A percentile compares a stretch with the other conserved stretches of the same genome.
These are phyloP conservation scores for Carex arenaria DNA, from an alignment of 202 grass and related monocot genomes.

Conservation along the genomic window DNA sequence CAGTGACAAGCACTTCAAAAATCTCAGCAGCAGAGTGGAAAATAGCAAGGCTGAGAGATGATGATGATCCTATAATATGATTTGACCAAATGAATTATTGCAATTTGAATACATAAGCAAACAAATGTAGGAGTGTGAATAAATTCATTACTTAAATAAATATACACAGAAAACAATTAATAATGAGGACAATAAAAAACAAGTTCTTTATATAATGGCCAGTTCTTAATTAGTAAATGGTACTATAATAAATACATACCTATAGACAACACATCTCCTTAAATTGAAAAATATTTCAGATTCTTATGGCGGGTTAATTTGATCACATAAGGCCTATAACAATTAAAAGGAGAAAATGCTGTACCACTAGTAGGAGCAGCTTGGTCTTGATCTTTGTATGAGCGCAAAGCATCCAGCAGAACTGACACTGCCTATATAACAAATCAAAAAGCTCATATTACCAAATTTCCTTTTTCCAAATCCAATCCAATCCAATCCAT, in stretches of 20 bases:
- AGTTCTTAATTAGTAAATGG: not conserved
- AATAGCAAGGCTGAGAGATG: slow-evolving; percentile 84
- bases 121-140: not conserved
- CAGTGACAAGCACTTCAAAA: slow-evolving; percentile 92
- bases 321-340: not conserved
- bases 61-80: slow-evolving; percentile 49
- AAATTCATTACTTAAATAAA: not conserved
- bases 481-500: not conserved
- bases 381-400: slow-evolving; percentile 70
- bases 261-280: not conserved
- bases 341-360: not conserved
- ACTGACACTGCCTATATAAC: slow-evolving; percentile 67
- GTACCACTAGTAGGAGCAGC: slow-evolving; percentile 52
- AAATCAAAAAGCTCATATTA: slow-evolving; percentile 25
- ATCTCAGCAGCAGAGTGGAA: slow-evolving; percentile 90
- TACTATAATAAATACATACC: not conserved
- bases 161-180: not conserved
- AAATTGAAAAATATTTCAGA: not conserved
- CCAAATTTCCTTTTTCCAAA: not conserved
- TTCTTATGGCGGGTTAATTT: not conserved
- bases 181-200: slow-evolving; percentile 16
- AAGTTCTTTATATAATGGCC: not conserved
- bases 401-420: slow-evolving; percentile 70
- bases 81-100: slow-evolving; percentile 8
- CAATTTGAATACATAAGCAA: not conserved